Percentiles rank a stretch among this genome's conserved stretches.
Conservation (phyloP, 768 basidiomycete genomes). For the Baorangia bicolor region DNA sequence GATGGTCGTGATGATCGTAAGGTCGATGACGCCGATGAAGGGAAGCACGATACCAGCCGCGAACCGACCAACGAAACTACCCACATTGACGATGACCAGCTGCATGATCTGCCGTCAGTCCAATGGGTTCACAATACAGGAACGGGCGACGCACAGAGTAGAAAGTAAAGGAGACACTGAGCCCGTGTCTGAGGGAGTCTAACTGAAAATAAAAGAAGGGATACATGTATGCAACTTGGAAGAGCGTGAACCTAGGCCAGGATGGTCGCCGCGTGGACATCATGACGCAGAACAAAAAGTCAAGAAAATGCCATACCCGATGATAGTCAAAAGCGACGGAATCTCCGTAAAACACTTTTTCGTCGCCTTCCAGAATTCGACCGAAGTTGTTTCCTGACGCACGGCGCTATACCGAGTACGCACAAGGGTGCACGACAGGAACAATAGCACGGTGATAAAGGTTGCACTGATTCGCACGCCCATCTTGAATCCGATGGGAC, state of each 20-base stretch:
- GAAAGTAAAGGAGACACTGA: conserved; percentile 47
- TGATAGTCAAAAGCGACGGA: conserved; percentile 25
- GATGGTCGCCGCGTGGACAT: background rate
- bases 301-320: conserved; percentile 10
- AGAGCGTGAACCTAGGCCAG: conserved; percentile 22
- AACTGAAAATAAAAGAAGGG: conserved; percentile 62
- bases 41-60: conserved; percentile 40
- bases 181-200: conserved; percentile 49
- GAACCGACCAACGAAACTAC: conserved; percentile 48
- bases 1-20: conserved; percentile 37
- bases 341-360: conserved; percentile 25
- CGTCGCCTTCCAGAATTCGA: conserved; percentile 16
- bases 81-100: conserved; percentile 54
- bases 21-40: conserved; percentile 44
- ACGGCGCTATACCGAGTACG: conserved; percentile 29
- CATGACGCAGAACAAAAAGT: background rate
- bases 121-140: background rate
- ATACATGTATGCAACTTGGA: conserved; percentile 44
- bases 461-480: conserved; percentile 41
- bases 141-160: conserved; percentile 42
- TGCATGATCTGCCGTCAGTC: conserved; percentile 19
- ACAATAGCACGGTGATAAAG: conserved; percentile 37
- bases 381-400: background rate
- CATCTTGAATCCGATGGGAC: conserved; percentile 43
- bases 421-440: conserved; percentile 39